phyloP scores from a whole-genome alignment of 768 basidiomycete genomes.

The Tulasnella sp. region DNA sequence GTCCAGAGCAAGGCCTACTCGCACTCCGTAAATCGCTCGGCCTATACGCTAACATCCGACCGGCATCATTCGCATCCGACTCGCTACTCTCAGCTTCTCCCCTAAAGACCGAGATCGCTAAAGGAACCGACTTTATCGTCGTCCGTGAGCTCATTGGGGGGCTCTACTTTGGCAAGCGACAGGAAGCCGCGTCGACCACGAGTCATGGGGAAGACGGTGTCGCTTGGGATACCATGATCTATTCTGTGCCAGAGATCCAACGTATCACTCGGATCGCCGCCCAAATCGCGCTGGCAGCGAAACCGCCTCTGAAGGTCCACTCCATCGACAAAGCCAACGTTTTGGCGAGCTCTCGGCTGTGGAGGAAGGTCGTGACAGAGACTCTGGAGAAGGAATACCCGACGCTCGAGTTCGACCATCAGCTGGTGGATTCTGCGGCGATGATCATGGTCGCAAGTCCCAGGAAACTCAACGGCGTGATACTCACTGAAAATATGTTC shows the following conservation, averaged over 20 bases:
- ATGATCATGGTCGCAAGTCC: slow-evolving; percentile 92
- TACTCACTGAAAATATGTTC: slow-evolving; percentile 92
- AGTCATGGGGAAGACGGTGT: slow-evolving; percentile 35
- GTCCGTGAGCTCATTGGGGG: slow-evolving; percentile 95
- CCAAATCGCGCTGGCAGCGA: slow-evolving; percentile 69
- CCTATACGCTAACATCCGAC: slow-evolving; percentile 96
- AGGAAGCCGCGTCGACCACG: slow-evolving; percentile 45
- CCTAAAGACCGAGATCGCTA: slow-evolving; percentile 71
- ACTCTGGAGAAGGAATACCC: slow-evolving; percentile 79
- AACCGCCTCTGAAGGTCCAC: slow-evolving; percentile 81
- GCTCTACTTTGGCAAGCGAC: slow-evolving; percentile 86
- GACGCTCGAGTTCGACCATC: slow-evolving; percentile 75
- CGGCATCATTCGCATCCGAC: slow-evolving; percentile 88
- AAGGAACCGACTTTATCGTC: slow-evolving; percentile 84
- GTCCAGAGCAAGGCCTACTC: slow-evolving; percentile 88
- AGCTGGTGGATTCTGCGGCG: slow-evolving; percentile 89
- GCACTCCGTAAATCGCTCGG: slow-evolving; percentile 83
- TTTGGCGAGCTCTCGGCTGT: slow-evolving; percentile 84
- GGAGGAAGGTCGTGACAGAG: slow-evolving; percentile 88
- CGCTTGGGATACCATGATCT: slow-evolving; percentile 90
- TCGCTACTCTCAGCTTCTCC: slow-evolving; percentile 80
- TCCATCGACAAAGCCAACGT: slow-evolving; percentile 99
- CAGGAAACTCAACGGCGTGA: slow-evolving; percentile 84
- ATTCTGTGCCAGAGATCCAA: slow-evolving; percentile 83
- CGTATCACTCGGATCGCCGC: slow-evolving; percentile 94